These are phyloP conservation scores for Gracilaria vermiculophylla DNA, from an alignment of 23 red algal genomes.

Conservation along the genomic window DNA sequence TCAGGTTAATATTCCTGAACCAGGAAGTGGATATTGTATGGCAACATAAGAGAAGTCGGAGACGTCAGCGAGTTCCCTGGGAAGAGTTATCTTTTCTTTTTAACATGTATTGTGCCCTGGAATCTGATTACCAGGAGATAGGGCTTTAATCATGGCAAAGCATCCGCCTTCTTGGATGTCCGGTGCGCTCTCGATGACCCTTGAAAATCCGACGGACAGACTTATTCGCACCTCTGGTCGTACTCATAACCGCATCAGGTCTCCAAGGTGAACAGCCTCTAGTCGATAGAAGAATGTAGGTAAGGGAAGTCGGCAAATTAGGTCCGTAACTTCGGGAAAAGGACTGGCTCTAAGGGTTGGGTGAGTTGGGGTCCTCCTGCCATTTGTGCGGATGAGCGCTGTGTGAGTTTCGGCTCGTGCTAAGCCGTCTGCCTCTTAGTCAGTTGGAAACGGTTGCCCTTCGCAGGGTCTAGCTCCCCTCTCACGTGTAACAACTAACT, in stretches of 20 bases:
- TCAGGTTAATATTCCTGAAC: conserved; percentile 83
- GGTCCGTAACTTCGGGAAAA: conserved; percentile 4
- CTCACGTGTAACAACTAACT: not conserved
- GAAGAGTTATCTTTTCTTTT: conserved; percentile 76
- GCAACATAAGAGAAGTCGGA: conserved; percentile 38
- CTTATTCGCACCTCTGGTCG: conserved; percentile 28
- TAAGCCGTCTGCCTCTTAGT: no score
- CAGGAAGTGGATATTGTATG: conserved; percentile 47
- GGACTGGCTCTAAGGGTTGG: conserved; percentile 36
- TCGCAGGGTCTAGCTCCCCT: not conserved
- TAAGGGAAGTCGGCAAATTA: conserved; percentile 14
- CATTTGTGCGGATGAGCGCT: not conserved
- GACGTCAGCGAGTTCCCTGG: conserved; percentile 48
- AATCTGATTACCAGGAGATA: conserved; percentile 86
- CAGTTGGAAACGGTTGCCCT: not conserved
- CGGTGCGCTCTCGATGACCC: conserved; percentile 62
- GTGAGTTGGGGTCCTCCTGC: not conserved
- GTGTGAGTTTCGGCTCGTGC: no score
- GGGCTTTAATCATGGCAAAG: conserved; percentile 24
- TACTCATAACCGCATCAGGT: conserved; percentile 85
- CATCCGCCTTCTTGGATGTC: conserved; percentile 45
- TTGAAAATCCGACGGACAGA: conserved; percentile 55
- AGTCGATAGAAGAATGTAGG: not conserved
- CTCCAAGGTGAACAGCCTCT: conserved; percentile 64
- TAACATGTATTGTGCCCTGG: conserved; percentile 54